Percentiles rank a stretch among this genome's conserved stretches.
phyloP scores from a whole-genome alignment of 345 rosid genomes.

The Geranium rotundifolium region DNA sequence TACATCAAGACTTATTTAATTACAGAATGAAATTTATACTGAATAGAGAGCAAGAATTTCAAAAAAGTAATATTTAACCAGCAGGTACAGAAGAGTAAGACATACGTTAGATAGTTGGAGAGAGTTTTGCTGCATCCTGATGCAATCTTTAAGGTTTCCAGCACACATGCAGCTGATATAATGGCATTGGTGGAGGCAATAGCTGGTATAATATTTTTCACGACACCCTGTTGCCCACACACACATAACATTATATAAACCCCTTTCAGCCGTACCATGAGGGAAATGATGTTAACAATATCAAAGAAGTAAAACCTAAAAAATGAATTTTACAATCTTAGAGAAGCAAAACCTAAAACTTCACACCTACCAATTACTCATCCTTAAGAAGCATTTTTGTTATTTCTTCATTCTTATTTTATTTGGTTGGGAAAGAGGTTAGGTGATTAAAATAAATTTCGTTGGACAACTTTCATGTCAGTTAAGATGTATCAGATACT shows the following conservation, averaged over 20 bases:
- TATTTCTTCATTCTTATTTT: not conserved
- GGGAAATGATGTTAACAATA: not conserved
- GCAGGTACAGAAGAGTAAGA: not conserved
- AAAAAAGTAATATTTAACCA: not conserved
- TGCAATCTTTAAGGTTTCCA: constrained; percentile 89
- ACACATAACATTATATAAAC: not conserved
- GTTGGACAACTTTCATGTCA: not conserved
- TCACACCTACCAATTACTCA: not conserved
- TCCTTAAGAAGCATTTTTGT: not conserved
- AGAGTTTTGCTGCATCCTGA: constrained; percentile 95
- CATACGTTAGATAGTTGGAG: constrained; percentile 78
- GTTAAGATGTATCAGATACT: not conserved
- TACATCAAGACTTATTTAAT: not conserved
- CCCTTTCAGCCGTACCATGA: not conserved
- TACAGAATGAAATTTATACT: no score
- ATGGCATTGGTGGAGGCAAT: constrained; percentile 98
- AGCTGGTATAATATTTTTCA: constrained; percentile 93
- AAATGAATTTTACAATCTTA: not conserved
- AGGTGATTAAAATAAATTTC: not conserved
- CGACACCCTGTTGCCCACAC: constrained; percentile 58
- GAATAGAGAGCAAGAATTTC: not conserved
- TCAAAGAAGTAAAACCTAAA: not conserved
- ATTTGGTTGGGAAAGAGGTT: not conserved
- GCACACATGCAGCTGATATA: constrained; percentile 82
- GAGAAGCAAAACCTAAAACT: not conserved